These are phyloP conservation scores for Alternaria viburni DNA, from an alignment of 2,329 filamentous ascomycete species.

Conservation along the genomic window DNA sequence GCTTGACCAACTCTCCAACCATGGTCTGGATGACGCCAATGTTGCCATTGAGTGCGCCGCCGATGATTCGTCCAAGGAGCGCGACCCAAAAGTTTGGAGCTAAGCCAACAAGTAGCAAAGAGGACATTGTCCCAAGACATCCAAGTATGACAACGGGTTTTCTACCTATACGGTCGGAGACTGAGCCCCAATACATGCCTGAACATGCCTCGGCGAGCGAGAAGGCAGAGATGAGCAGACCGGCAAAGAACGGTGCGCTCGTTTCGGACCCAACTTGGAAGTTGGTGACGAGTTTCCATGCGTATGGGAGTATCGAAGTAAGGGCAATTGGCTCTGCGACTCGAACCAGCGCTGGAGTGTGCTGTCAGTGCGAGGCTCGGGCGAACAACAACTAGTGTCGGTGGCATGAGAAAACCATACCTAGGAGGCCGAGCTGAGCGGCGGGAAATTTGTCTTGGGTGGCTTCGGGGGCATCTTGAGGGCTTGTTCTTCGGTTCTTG, in stretches of 20 bases:
- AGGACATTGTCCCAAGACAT: constrained; percentile 81
- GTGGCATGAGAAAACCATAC: constrained; percentile 57
- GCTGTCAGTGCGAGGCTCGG: constrained; percentile 5
- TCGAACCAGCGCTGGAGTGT: constrained; percentile 77
- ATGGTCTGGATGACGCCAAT: constrained; percentile 80
- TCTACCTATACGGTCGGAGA: constrained; percentile 49
- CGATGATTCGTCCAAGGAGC: constrained; percentile 74
- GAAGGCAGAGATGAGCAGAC: constrained; percentile 87
- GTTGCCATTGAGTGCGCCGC: constrained; percentile 87
- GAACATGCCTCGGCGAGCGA: constrained; percentile 84
- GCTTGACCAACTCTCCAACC: constrained; percentile 85
- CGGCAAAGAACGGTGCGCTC: constrained; percentile 82
- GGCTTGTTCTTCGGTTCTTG: constrained; percentile 58
- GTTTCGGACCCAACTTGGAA: constrained; percentile 45
- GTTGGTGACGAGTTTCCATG: constrained; percentile 49
- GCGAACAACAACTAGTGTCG: neutral
- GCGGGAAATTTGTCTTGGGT: constrained; percentile 73
- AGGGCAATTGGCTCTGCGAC: constrained; percentile 91
- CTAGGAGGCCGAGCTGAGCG: constrained; percentile 81
- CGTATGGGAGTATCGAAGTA: constrained; percentile 90
- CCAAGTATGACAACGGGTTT: constrained; percentile 50
- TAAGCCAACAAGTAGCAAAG: constrained; percentile 82
- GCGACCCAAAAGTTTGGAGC: constrained; percentile 85
- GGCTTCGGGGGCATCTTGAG: constrained; percentile 64
- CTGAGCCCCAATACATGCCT: constrained; percentile 66